phyloP scores from a whole-genome alignment of 106 monocot species.

The Agapanthus africanus region DNA sequence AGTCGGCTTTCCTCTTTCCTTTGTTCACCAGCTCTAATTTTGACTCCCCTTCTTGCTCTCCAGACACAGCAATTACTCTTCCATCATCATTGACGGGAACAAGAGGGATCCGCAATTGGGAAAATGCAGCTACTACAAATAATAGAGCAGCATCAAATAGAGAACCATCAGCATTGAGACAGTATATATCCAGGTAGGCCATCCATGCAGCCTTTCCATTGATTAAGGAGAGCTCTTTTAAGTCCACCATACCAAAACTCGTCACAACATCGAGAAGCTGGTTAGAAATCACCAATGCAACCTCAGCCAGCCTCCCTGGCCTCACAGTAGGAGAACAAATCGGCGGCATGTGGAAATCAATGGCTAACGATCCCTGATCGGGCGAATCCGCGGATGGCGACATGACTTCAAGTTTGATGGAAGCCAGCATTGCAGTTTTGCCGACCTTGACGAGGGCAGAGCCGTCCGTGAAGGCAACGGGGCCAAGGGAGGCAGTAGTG shows the following conservation, averaged over 20 bases:
- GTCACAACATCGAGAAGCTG: constrained; percentile 62
- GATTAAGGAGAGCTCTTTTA: constrained; percentile 77
- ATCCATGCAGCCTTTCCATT: constrained; percentile 94
- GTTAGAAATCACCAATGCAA: constrained; percentile 75
- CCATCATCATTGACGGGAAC: constrained; percentile 88
- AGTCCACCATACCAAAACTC: constrained; percentile 84
- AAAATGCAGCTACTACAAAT: constrained; percentile 75
- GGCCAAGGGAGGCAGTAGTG: constrained; percentile 63
- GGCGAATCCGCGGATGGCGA: constrained; percentile 48
- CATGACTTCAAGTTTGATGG: constrained; percentile 95
- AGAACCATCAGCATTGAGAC: constrained; percentile 97
- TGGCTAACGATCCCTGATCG: constrained; percentile 67
- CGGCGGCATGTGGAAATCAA: constrained; percentile 92
- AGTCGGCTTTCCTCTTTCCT: constrained; percentile 69
- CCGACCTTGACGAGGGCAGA: constrained; percentile 89
- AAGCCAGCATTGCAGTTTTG: constrained; percentile 73
- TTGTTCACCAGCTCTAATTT: constrained; percentile 69
- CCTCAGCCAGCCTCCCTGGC: constrained; percentile 77
- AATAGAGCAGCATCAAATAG: constrained; percentile 92
- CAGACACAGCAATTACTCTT: constrained; percentile 59
- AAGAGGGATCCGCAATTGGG: constrained; percentile 84
- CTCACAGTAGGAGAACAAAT: constrained; percentile 83
- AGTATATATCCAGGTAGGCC: constrained; percentile 94
- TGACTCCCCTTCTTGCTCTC: constrained; percentile 38
- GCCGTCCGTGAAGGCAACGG: constrained; percentile 68